Evolutionary conservation across 176 grass and related monocot genomes (phyloP).

Genomic region (Aegilops umbellulata): DNA sequence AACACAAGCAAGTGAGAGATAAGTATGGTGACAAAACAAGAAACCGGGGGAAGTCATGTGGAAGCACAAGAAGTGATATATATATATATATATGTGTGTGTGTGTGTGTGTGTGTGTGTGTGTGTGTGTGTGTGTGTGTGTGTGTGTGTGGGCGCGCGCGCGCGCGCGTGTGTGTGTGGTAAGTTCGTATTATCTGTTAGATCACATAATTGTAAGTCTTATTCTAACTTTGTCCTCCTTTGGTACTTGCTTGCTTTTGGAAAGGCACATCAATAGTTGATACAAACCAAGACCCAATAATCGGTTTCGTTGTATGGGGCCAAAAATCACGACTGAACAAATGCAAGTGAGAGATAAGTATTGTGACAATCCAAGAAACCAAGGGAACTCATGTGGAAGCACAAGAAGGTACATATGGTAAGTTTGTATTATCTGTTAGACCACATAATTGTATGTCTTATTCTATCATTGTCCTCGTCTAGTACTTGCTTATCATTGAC

Average conservation of each 20-base stretch:
- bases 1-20: no score
- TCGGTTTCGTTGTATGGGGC: slow-evolving; percentile 39
- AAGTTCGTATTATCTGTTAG: no score
- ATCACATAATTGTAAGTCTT: no score
- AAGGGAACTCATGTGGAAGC: neutral
- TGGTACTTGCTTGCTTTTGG: neutral
- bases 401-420: slow-evolving; percentile 5
- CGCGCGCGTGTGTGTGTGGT: no score
- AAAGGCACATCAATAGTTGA: slow-evolving; percentile 38
- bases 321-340: neutral
- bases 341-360: neutral
- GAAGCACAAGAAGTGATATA: no score
- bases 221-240: no score
- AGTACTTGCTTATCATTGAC: neutral
- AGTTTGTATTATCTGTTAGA: neutral
- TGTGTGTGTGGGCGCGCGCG: no score
- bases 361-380: neutral
- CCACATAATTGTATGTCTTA: neutral
- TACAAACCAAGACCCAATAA: slow-evolving; percentile 24
- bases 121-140: no score
- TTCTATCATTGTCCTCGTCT: neutral
- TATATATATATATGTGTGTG: no score
- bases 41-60: no score
- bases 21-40: no score
- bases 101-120: no score